phyloP scores from a whole-genome alignment of 2,329 filamentous ascomycete species.

The Penicillium sp. region DNA sequence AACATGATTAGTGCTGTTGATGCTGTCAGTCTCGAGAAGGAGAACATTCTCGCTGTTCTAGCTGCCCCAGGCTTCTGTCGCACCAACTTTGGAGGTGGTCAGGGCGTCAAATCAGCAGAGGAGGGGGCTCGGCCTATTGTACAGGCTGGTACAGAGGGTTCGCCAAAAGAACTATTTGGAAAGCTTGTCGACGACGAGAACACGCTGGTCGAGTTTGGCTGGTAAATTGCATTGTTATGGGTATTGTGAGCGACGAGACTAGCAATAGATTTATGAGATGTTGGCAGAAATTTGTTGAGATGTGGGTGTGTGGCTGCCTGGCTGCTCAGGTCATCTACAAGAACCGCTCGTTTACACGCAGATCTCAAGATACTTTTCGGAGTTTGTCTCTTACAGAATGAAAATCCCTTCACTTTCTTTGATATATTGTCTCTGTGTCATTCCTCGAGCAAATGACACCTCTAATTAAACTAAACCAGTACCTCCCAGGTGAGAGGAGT shows the following conservation, averaged over 20 bases:
- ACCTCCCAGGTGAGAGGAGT: too few relatives aligned
- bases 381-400: too few relatives aligned
- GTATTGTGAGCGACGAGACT: background rate
- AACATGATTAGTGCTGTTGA: conserved; percentile 8
- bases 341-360: too few relatives aligned
- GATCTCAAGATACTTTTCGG: too few relatives aligned
- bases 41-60: background rate
- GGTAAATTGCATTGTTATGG: background rate
- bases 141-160: background rate
- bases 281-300: background rate
- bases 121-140: background rate
- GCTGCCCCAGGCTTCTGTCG: background rate
- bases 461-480: too few relatives aligned
- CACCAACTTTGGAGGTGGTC: background rate
- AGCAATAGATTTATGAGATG: background rate
- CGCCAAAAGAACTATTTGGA: background rate
- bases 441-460: too few relatives aligned
- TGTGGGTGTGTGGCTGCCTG: too few relatives aligned
- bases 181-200: background rate
- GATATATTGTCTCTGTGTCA: too few relatives aligned
- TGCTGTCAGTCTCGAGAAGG: background rate
- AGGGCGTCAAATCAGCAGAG: background rate
- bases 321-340: too few relatives aligned
- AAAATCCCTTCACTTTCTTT: too few relatives aligned
- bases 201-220: background rate